Evolutionary conservation across 2,329 filamentous ascomycete genomes (phyloP).

Genomic region (Trichoderma breve): DNA sequence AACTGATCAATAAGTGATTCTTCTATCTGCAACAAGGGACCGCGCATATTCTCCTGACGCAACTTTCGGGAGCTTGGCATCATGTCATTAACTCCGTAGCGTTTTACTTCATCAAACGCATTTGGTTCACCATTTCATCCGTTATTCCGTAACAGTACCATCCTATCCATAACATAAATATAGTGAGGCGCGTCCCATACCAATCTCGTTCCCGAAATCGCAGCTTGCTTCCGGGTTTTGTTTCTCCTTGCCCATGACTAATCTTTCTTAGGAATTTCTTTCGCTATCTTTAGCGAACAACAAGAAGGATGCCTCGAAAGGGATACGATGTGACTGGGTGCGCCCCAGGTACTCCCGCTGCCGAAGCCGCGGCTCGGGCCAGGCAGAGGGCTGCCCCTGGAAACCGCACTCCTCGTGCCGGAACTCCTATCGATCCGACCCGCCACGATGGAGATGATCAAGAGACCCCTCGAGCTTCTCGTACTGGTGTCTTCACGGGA

Average conservation of each 20-base stretch:
- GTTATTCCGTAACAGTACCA: not conserved
- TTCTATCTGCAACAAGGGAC: not conserved
- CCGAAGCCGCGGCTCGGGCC: slow-evolving; percentile 15
- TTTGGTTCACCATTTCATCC: not conserved
- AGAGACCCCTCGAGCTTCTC: slow-evolving; percentile 14
- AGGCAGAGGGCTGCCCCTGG: not conserved
- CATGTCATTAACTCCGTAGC: not conserved
- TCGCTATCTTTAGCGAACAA: not conserved
- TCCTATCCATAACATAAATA: not conserved
- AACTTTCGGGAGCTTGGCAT: not conserved
- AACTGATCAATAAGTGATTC: slow-evolving; percentile 5
- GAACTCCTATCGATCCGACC: not conserved
- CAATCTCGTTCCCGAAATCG: not conserved
- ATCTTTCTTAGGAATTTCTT: not conserved
- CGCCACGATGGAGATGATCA: slow-evolving; percentile 9
- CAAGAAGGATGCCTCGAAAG: slow-evolving; percentile 6
- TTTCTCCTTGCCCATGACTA: not conserved
- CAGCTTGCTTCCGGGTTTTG: not conserved
- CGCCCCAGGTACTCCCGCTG: not conserved
- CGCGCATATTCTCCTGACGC: not conserved
- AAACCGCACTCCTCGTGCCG: slow-evolving; percentile 12
- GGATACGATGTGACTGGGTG: slow-evolving; percentile 13
- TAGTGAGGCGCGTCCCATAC: not conserved
- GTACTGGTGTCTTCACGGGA: not conserved
- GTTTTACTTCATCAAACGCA: not conserved